A percentile compares a stretch with the other conserved stretches of the same genome.
Evolutionary conservation across 352 stramenopile species (phyloP).

Genomic region (Globisporangium ultimum): DNA sequence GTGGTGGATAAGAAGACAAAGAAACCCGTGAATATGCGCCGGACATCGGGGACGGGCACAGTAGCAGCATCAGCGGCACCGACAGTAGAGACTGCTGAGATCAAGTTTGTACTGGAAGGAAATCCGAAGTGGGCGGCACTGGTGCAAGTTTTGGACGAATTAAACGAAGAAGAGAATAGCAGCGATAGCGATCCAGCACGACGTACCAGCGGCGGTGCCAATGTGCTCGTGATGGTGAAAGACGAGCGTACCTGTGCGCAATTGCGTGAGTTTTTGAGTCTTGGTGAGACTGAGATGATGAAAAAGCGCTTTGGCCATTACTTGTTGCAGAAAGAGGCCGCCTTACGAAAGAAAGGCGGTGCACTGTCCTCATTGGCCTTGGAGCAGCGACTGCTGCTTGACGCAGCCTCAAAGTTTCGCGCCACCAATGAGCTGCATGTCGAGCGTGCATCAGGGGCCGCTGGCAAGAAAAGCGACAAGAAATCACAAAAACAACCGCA

Average conservation of each 20-base stretch:
- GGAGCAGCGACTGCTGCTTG: slow-evolving; percentile 65
- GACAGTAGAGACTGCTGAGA: slow-evolving; percentile 28
- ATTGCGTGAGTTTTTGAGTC: slow-evolving; percentile 76
- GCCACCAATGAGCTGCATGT: slow-evolving; percentile 41
- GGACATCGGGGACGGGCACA: slow-evolving; percentile 4
- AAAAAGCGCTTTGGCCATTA: slow-evolving; percentile 78
- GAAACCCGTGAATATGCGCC: slow-evolving; percentile 31
- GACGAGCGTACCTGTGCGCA: slow-evolving; percentile 87
- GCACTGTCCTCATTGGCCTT: slow-evolving; percentile 31
- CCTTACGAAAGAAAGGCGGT: slow-evolving; percentile 51
- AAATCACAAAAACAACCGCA: neutral
- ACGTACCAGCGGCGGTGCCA: slow-evolving; percentile 31
- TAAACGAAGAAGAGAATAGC: slow-evolving; percentile 52
- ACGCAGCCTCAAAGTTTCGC: slow-evolving; percentile 46
- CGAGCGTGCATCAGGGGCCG: slow-evolving; percentile 13
- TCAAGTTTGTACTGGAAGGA: slow-evolving; percentile 76
- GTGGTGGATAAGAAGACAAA: slow-evolving; percentile 63
- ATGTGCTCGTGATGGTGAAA: slow-evolving; percentile 83
- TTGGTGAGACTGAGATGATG: slow-evolving; percentile 84
- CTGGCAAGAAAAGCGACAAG: slow-evolving; percentile 15
- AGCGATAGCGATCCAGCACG: slow-evolving; percentile 15
- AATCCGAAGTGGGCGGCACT: slow-evolving; percentile 96
- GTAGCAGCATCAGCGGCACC: slow-evolving; percentile 1
- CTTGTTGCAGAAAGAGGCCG: slow-evolving; percentile 63
- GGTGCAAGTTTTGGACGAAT: slow-evolving; percentile 91